Conservation (phyloP, 805 yeast species). For the Torulaspora quercuum region DNA sequence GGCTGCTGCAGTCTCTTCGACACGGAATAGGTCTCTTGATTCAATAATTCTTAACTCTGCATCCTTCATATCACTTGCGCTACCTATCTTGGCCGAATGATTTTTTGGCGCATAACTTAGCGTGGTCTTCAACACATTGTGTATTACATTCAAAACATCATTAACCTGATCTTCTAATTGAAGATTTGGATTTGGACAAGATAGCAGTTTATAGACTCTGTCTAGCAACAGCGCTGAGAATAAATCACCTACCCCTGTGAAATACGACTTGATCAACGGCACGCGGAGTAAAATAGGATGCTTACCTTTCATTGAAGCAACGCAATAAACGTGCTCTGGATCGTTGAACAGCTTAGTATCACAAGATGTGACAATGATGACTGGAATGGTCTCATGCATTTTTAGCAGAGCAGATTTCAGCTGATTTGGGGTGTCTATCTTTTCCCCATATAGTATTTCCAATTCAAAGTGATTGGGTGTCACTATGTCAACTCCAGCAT, state of each 20-base stretch:
- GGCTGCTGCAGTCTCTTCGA: constrained; percentile 1
- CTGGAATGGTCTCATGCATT: constrained; percentile 45
- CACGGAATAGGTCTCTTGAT: constrained; percentile 43
- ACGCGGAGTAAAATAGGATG: constrained; percentile 46
- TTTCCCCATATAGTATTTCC: constrained; percentile 52
- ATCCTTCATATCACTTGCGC: constrained; percentile 57
- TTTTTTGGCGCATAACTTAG: constrained; percentile 21
- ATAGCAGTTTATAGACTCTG: constrained; percentile 43
- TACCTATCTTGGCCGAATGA: constrained; percentile 47
- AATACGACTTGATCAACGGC: constrained; percentile 52
- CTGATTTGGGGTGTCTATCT: constrained; percentile 39
- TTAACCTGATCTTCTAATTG: constrained; percentile 27
- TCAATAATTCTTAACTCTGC: constrained; percentile 71
- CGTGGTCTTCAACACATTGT: constrained; percentile 30
- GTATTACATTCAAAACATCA: constrained; percentile 35
- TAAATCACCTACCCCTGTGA: constrained; percentile 74
- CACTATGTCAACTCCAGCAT: constrained; percentile 48
- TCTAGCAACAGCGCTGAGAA: constrained; percentile 62
- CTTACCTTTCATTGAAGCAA: constrained; percentile 23
- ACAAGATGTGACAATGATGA: constrained; percentile 58
- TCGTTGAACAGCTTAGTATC: constrained; percentile 29
- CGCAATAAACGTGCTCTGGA: constrained; percentile 39
- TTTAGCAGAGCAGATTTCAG: constrained; percentile 39
- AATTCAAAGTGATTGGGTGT: constrained; percentile 78
- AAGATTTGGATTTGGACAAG: constrained; percentile 4